Base-by-base conservation (phyloP, 495 filamentous ascomycete genomes). In the Platismatia glauca region DNA sequence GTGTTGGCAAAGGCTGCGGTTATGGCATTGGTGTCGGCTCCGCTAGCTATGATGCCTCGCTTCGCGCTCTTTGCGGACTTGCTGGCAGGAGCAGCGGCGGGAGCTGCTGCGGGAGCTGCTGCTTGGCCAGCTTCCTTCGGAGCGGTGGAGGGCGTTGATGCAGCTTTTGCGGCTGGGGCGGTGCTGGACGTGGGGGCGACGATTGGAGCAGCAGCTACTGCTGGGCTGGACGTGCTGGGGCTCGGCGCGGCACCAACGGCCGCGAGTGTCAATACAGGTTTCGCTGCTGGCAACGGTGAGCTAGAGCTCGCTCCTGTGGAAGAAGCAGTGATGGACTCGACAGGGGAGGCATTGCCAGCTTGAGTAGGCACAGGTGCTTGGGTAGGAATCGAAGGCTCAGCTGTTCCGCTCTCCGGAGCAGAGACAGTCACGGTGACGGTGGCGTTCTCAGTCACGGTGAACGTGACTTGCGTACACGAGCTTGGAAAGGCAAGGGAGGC, bases 31-130 rank as follows among this genome's bases (percentile, higher is more conserved):
- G 33, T 31, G 29, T 41, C 39, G 63, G 8, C 27, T 29, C 62
- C 62, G 24, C 58, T 61, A 18, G 48, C 63, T 18, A 67, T 64
- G 50, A 67, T 59, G 20, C 64, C 63, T 44, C 66, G 64, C 62
- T 66, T 66, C 18, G 64, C 48, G 22, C 46, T 39, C 55, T 63
- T 62, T 20, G 57, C 8, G 7, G 43, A 16, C 53, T 29, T 44
- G 20, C 43, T 11, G 20, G 43, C 16, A 33, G 64, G 34, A 9
- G 50, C n/a, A 3, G 15, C 16, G 1, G 43, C 22, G 18, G 41
- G 0, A 27, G 61, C 31, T 39, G 57, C n/a, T 16, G 33, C 13
- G 22, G 62, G 20, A 44, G 64, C 20, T 24, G 46, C 24, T 6
- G 16, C 24, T 35, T 35, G 7, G 1, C 35, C 24, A 44, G 56